phyloP scores from a whole-genome alignment of 257 asterid genomes.

The Capsicum rhomboideum region DNA sequence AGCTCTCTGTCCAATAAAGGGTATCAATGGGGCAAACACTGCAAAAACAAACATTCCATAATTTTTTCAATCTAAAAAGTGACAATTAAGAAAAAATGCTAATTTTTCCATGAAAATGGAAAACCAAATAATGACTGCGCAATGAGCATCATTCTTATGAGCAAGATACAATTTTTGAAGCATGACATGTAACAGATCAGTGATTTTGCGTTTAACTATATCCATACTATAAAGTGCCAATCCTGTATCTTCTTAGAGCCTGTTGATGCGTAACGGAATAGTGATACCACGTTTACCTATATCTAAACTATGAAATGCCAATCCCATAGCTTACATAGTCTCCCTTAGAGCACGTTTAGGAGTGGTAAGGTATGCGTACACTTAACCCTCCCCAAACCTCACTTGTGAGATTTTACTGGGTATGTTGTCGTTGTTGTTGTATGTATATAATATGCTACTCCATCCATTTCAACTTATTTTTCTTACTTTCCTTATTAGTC shows the following conservation, averaged over 20 bases:
- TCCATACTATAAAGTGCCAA: too few relatives aligned
- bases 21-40: slow-evolving; percentile 82
- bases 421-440: too few relatives aligned
- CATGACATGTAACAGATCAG: neutral
- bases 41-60: slow-evolving; percentile 8
- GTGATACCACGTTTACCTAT: neutral
- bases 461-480: too few relatives aligned
- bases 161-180: neutral
- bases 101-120: neutral
- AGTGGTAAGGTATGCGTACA: too few relatives aligned
- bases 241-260: too few relatives aligned
- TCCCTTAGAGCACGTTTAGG: too few relatives aligned
- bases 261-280: neutral
- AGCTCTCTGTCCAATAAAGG: slow-evolving; percentile 77
- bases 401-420: too few relatives aligned
- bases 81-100: neutral
- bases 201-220: neutral
- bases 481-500: too few relatives aligned
- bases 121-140: neutral
- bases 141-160: neutral
- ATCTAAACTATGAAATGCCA: neutral
- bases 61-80: neutral
- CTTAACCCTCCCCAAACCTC: too few relatives aligned
- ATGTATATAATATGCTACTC: too few relatives aligned
- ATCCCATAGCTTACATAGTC: too few relatives aligned